These are phyloP conservation scores for Pseudocercospora cruenta DNA, from an alignment of 2,329 filamentous ascomycete genomes.

Conservation along the genomic window DNA sequence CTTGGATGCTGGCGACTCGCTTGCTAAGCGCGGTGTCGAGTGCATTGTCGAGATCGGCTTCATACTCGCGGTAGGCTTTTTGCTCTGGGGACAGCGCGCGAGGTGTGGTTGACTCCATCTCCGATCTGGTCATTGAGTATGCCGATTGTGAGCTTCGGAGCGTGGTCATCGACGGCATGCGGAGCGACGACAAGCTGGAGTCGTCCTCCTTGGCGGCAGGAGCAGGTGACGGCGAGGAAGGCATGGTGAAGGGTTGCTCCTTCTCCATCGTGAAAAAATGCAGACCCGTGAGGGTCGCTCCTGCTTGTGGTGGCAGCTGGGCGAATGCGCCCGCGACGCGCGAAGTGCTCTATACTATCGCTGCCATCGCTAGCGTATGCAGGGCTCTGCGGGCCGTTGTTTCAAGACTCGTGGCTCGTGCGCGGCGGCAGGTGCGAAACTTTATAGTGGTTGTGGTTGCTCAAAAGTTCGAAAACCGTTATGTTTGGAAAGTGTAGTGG, in stretches of 20 bases:
- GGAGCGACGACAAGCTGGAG: constrained; percentile 4
- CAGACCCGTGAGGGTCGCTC: neutral
- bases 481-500: neutral
- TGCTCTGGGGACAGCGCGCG: constrained; percentile 17
- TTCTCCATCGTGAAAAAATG: neutral
- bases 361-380: neutral
- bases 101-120: constrained; percentile 17
- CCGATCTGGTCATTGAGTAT: constrained; percentile 11
- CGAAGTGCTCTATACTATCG: neutral
- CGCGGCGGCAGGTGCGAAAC: neutral
- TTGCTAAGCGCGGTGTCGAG: constrained; percentile 16
- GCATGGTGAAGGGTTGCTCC: neutral
- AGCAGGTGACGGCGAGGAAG: neutral
- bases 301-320: neutral
- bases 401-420: neutral
- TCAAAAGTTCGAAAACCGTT: neutral
- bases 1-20: constrained; percentile 17
- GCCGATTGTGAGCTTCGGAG: constrained; percentile 8
- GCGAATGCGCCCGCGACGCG: neutral
- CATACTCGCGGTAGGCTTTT: constrained; percentile 14
- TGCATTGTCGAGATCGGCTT: constrained; percentile 18
- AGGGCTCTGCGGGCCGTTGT: neutral
- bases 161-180: constrained; percentile 14
- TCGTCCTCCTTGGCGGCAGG: neutral
- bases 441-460: neutral